phyloP scores from a whole-genome alignment of 2,329 filamentous ascomycete species.

The Colletotrichum lupini region DNA sequence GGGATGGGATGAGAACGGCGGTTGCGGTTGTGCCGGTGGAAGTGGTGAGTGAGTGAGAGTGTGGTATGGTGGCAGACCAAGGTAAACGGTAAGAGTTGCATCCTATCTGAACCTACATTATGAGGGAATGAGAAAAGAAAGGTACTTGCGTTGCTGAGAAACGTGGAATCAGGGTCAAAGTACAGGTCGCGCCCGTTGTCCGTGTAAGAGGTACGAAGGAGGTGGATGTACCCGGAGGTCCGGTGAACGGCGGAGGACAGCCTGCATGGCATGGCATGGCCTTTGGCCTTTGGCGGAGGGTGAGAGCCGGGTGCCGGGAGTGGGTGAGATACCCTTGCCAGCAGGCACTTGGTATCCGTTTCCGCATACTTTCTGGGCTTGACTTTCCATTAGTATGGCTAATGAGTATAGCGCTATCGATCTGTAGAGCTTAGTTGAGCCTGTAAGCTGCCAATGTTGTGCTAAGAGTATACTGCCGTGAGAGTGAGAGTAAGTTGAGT shows the following conservation, averaged over 20 bases:
- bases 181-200: conserved; percentile 3
- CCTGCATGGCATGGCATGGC: neutral
- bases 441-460: neutral
- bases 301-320: conserved; percentile 26
- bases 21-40: neutral
- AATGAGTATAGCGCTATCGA: neutral
- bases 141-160: neutral
- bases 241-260: conserved; percentile 13
- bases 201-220: conserved; percentile 7
- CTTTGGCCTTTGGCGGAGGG: conserved; percentile 7
- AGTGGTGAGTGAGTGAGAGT: no score
- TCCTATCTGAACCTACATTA: no score
- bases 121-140: neutral
- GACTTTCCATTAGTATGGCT: neutral
- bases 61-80: neutral
- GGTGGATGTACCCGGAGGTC: conserved; percentile 33
- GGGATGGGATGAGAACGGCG: conserved; percentile 31
- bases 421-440: neutral
- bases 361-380: neutral
- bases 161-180: neutral
- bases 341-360: neutral
- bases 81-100: neutral
- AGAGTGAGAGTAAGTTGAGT: neutral
- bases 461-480: neutral
- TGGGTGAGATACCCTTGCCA: conserved; percentile 1